phyloP scores from a whole-genome alignment of 805 yeast species.

The Sugiyamaella floridensis region DNA sequence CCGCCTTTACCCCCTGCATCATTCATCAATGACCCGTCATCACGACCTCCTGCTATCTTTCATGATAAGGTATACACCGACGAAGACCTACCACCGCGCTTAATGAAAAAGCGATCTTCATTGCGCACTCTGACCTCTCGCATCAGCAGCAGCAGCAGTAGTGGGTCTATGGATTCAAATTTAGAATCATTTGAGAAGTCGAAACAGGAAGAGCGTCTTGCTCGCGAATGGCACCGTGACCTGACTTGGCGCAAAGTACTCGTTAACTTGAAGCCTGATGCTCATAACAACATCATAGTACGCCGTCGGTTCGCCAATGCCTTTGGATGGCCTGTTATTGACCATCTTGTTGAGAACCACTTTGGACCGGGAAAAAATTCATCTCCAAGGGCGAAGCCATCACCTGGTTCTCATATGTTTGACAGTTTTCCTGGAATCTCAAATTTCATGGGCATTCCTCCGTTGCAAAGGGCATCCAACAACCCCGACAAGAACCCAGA shows the following conservation, averaged over 20 bases:
- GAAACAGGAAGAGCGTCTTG: slow-evolving; percentile 67
- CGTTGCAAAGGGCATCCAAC: not conserved
- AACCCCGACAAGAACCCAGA: not conserved
- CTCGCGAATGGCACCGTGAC: slow-evolving; percentile 77
- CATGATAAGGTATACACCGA: slow-evolving; percentile 76
- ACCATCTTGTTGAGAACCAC: slow-evolving; percentile 66
- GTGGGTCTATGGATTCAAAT: slow-evolving; percentile 3
- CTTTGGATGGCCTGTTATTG: slow-evolving; percentile 91
- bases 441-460: not conserved
- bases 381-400: not conserved
- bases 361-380: slow-evolving; percentile 30
- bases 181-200: slow-evolving; percentile 29
- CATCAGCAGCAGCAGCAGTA: slow-evolving; percentile 2
- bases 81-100: slow-evolving; percentile 55
- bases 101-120: slow-evolving; percentile 21
- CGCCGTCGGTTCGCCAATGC: slow-evolving; percentile 86
- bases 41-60: slow-evolving; percentile 59
- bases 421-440: not conserved
- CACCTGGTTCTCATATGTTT: not conserved
- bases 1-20: slow-evolving; percentile 73
- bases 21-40: slow-evolving; percentile 60
- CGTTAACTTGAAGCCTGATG: slow-evolving; percentile 82
- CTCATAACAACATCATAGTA: slow-evolving; percentile 88
- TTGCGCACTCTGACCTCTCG: not conserved
- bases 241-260: slow-evolving; percentile 89